Evolutionary conservation across 257 asterid species (phyloP).

Genomic region (Solanum acaule): DNA sequence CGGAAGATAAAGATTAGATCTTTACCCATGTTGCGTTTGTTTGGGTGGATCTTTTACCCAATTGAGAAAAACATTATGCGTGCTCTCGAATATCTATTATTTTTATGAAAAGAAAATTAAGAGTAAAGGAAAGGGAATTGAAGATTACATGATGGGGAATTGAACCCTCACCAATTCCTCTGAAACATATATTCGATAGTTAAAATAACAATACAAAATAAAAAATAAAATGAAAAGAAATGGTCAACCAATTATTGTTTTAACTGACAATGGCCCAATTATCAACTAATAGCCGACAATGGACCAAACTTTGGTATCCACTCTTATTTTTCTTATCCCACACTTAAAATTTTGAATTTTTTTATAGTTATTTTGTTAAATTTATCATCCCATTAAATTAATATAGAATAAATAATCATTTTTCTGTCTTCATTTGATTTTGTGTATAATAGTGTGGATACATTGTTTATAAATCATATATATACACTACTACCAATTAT

Average conservation of each 20-base stretch:
- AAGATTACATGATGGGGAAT: no score
- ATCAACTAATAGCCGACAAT: neutral
- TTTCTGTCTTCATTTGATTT: neutral
- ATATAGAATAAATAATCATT: neutral
- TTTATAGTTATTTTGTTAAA: neutral
- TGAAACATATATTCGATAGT: neutral
- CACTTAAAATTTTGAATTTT: no score
- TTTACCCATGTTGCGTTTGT: constrained; percentile 4
- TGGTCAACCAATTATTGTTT: neutral
- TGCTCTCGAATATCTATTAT: neutral
- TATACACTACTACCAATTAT: no score
- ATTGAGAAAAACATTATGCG: neutral
- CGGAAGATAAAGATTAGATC: constrained; percentile 14
- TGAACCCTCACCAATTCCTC: neutral
- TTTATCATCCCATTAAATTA: neutral
- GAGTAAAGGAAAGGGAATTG: neutral
- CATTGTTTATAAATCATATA: no score
- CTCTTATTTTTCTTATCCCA: neutral
- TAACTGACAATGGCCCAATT: neutral
- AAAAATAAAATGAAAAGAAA: no score
- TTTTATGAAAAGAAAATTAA: neutral
- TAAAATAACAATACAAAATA: no score
- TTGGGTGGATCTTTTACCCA: neutral
- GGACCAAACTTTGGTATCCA: neutral
- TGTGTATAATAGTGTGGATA: no score